Evolutionary conservation across 179 eudicot genomes (phyloP).

Genomic region (Beta macrorhiza): DNA sequence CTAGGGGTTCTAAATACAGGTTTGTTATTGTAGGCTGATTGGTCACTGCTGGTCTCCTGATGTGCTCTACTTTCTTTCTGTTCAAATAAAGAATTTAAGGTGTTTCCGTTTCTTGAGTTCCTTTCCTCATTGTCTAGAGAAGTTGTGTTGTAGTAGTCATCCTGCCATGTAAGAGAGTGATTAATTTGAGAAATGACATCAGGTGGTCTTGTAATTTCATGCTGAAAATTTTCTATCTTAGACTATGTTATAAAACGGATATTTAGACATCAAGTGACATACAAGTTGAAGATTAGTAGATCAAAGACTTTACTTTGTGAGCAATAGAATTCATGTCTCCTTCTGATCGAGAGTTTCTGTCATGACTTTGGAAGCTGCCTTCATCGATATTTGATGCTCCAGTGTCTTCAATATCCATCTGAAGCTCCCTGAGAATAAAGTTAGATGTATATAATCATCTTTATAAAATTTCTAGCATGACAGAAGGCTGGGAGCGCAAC

Average conservation of each 20-base stretch:
- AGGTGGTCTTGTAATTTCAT: not conserved
- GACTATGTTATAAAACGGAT: not conserved
- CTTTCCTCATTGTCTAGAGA: slow-evolving; percentile 37
- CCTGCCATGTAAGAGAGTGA: slow-evolving; percentile 32
- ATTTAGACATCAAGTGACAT: slow-evolving; percentile 2
- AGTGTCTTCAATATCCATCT: slow-evolving; percentile 31
- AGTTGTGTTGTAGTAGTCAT: slow-evolving; percentile 32
- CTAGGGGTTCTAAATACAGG: slow-evolving; percentile 25
- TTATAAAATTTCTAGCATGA: not conserved
- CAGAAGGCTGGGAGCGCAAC: not conserved
- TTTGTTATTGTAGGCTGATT: slow-evolving; percentile 26
- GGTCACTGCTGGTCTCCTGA: slow-evolving; percentile 27
- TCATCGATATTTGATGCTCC: slow-evolving; percentile 14
- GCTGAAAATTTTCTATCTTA: slow-evolving; percentile 5
- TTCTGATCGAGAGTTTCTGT: slow-evolving; percentile 32
- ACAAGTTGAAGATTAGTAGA: slow-evolving; percentile 11
- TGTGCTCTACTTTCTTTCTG: slow-evolving; percentile 24
- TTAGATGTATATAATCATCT: slow-evolving; percentile 16
- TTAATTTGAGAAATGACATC: not conserved
- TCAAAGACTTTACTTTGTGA: slow-evolving; percentile 30
- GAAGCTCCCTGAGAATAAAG: slow-evolving; percentile 30
- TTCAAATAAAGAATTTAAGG: slow-evolving; percentile 28
- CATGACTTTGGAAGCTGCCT: slow-evolving; percentile 34
- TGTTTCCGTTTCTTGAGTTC: slow-evolving; percentile 27
- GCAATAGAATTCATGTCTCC: slow-evolving; percentile 19